These are phyloP conservation scores for Saccharomycopsis phalli DNA, from an alignment of 1,139 yeast species.

Conservation along the genomic window DNA sequence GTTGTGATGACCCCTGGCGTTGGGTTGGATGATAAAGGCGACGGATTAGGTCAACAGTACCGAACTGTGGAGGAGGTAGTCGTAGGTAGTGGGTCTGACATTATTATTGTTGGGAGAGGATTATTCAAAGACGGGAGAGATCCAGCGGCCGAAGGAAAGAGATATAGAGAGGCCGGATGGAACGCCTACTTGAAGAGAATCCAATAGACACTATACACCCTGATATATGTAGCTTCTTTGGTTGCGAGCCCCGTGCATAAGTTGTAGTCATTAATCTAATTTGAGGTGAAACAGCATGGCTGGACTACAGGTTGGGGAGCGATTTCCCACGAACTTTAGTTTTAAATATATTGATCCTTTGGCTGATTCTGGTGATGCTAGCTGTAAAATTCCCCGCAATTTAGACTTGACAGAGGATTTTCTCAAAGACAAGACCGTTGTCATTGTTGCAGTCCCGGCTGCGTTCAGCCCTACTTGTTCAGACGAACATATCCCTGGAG, in stretches of 20 bases:
- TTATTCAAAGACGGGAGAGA: conserved; percentile 94
- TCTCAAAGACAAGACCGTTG: conserved; percentile 34
- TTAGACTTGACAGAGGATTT: conserved; percentile 24
- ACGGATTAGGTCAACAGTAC: conserved; percentile 92
- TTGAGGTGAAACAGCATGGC: neutral
- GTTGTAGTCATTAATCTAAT: neutral
- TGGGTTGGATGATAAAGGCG: conserved; percentile 96
- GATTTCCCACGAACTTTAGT: conserved; percentile 6
- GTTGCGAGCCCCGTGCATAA: too few species aligned
- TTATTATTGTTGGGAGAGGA: conserved; percentile 96
- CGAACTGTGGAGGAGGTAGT: conserved; percentile 79
- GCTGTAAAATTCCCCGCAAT: conserved; percentile 24
- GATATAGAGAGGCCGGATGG: conserved; percentile 95
- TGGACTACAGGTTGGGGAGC: conserved; percentile 2
- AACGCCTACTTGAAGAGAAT: conserved; percentile 57
- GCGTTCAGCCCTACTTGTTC: conserved; percentile 91
- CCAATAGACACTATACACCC: too few species aligned
- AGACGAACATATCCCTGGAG: conserved; percentile 73
- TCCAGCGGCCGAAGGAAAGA: conserved; percentile 74
- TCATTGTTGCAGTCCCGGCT: conserved; percentile 79
- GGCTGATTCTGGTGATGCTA: neutral
- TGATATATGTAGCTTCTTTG: too few species aligned
- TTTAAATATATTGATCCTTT: conserved; percentile 12
- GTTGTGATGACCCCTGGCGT: conserved; percentile 97
- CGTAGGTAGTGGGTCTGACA: conserved; percentile 73